phyloP scores from a whole-genome alignment of 192 early-diverging fungal species.

The Coemansia sp. region DNA sequence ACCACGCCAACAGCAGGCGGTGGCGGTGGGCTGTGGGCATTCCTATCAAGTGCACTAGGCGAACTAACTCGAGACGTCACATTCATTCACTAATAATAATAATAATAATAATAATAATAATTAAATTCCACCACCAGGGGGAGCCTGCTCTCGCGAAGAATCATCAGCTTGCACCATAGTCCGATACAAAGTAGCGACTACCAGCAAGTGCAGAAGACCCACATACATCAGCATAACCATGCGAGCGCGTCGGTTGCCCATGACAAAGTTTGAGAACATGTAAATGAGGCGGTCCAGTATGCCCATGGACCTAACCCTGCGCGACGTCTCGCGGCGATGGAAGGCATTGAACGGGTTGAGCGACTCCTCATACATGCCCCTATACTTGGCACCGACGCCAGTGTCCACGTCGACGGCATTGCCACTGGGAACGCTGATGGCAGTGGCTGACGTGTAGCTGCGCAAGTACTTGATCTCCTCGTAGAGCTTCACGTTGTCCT shows the following conservation, averaged over 20 bases:
- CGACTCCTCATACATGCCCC: slow-evolving; percentile 78
- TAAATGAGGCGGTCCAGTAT: slow-evolving; percentile 68
- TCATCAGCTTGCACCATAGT: slow-evolving; percentile 24
- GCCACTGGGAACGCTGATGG: slow-evolving; percentile 1
- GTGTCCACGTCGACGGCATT: slow-evolving; percentile 36
- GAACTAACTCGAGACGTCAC: slow-evolving; percentile 29
- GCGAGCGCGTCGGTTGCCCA: slow-evolving; percentile 29
- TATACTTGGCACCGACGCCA: slow-evolving; percentile 65
- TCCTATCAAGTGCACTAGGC: slow-evolving; percentile 19
- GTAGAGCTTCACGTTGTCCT: slow-evolving; percentile 87
- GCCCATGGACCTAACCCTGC: slow-evolving; percentile 71
- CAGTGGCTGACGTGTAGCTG: slow-evolving; percentile 55
- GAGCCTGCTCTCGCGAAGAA: background rate
- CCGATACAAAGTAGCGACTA: slow-evolving; percentile 68
- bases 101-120: slow-evolving; percentile 1
- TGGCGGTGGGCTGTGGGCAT: slow-evolving; percentile 19
- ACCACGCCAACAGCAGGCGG: background rate
- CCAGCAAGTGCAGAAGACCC: slow-evolving; percentile 71
- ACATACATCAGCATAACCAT: slow-evolving; percentile 18
- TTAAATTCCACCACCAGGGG: background rate
- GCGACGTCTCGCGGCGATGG: slow-evolving; percentile 67
- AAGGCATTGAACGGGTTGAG: slow-evolving; percentile 90
- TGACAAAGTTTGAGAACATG: slow-evolving; percentile 42
- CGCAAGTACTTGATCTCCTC: slow-evolving; percentile 88
- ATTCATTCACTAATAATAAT: slow-evolving; percentile 25